Conservation (phyloP, 192 early-diverging fungal genomes). For the Podila minutissima region DNA sequence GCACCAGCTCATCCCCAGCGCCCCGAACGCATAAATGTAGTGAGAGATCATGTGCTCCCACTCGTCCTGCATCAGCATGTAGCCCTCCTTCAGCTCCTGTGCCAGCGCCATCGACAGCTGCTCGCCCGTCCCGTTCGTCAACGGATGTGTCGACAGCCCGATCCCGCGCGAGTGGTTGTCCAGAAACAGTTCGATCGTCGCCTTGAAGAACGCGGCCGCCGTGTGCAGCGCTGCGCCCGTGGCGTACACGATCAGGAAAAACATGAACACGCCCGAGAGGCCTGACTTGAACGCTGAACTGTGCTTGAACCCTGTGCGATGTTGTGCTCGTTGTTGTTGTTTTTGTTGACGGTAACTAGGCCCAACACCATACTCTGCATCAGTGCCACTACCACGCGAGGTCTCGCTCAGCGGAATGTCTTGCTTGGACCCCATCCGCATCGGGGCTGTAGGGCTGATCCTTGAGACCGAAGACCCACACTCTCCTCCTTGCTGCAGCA, state of each 20-base stretch:
- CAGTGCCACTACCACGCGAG: too few species aligned
- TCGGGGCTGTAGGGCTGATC: neutral
- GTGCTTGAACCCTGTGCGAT: neutral
- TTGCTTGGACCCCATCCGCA: neutral
- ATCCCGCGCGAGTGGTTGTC: conserved; percentile 31
- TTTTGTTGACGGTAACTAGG: too few species aligned
- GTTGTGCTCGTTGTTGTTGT: neutral
- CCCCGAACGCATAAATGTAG: conserved; percentile 65
- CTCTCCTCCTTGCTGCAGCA: neutral
- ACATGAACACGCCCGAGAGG: conserved; percentile 22
- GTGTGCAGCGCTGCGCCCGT: conserved; percentile 28
- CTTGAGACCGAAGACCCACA: neutral
- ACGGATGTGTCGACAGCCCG: conserved; percentile 31
- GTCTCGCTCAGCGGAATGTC: neutral
- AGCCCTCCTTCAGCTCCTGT: conserved; percentile 44
- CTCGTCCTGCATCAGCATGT: conserved; percentile 58
- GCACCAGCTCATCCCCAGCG: conserved; percentile 60
- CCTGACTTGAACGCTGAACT: neutral
- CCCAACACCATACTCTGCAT: too few species aligned
- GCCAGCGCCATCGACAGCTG: conserved; percentile 23
- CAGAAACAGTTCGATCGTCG: conserved; percentile 22
- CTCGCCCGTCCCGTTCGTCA: conserved; percentile 21
- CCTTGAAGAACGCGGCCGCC: conserved; percentile 41
- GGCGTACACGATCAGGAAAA: conserved; percentile 43
- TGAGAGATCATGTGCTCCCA: conserved; percentile 63